Conservation (phyloP, 805 yeast genomes). For the Cyberlindnera maritima region DNA sequence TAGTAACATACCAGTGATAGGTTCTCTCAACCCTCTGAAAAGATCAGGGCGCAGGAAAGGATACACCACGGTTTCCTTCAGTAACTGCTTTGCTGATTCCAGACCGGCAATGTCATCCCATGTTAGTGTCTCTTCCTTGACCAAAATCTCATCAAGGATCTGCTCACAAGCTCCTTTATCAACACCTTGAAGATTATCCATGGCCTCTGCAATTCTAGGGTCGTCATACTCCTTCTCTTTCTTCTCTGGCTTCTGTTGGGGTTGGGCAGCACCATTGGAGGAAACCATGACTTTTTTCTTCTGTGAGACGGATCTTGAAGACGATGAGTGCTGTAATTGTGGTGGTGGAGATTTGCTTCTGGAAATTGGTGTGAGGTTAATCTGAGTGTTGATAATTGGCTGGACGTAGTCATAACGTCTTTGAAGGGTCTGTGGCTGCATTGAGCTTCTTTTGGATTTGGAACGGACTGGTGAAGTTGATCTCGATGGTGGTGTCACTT, state of each 20-base stretch:
- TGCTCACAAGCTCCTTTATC: conserved; percentile 79
- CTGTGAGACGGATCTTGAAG: not conserved
- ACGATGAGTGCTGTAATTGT: conserved; percentile 1
- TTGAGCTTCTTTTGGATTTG: conserved; percentile 1
- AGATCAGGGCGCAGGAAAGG: conserved; percentile 94
- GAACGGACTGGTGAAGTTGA: conserved; percentile 13
- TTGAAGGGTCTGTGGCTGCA: not conserved
- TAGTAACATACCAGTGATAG: conserved; percentile 91
- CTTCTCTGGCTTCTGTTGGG: not conserved
- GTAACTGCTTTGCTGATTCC: conserved; percentile 79
- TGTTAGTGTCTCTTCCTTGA: conserved; percentile 84
- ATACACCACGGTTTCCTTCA: conserved; percentile 93
- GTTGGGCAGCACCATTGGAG: conserved; percentile 1
- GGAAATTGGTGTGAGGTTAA: conserved; percentile 21
- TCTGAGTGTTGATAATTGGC: conserved; percentile 28
- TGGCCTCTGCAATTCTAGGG: conserved; percentile 27
- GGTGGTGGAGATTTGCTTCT: conserved; percentile 12
- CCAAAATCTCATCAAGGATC: conserved; percentile 82
- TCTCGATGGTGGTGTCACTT: conserved; percentile 15
- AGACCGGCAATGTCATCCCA: conserved; percentile 97
- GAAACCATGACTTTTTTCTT: conserved; percentile 9
- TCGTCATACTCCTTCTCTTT: conserved; percentile 16
- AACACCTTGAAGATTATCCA: conserved; percentile 53
- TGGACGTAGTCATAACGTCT: conserved; percentile 27
- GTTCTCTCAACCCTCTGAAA: conserved; percentile 87